phyloP scores from a whole-genome alignment of 2,329 filamentous ascomycete species.

The Fusarium metavorans region DNA sequence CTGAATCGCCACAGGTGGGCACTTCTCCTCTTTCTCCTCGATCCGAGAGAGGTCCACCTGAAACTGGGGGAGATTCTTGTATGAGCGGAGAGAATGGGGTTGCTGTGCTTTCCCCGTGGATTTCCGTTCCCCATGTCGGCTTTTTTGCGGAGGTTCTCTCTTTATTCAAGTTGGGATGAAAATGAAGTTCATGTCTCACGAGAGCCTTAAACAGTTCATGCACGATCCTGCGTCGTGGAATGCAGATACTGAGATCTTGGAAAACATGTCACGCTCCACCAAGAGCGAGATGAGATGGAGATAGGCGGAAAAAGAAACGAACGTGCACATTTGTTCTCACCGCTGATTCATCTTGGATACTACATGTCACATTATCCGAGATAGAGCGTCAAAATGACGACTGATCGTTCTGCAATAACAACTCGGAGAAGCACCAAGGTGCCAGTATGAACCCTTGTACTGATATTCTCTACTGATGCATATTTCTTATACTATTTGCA shows the following conservation, averaged over 20 bases:
- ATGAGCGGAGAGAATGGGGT: background rate
- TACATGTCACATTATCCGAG: background rate
- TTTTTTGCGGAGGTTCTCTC: background rate
- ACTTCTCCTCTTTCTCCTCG: background rate
- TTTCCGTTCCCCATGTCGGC: background rate
- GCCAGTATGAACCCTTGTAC: background rate
- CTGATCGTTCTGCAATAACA: background rate
- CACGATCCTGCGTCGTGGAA: background rate
- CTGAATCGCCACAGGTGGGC: background rate
- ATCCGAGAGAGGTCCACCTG: background rate
- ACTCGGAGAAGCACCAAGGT: background rate
- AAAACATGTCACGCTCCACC: background rate
- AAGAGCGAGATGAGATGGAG: background rate
- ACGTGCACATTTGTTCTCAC: background rate
- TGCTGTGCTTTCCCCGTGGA: background rate
- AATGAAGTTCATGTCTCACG: background rate
- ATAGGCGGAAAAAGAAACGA: background rate
- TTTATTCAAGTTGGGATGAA: background rate
- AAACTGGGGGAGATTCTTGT: background rate
- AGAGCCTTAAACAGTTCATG: background rate
- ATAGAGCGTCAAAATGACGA: background rate
- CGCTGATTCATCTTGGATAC: background rate
- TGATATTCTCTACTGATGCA: background rate
- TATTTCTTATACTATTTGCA: slow-evolving; percentile 34
- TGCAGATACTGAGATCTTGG: background rate